Evolutionary conservation across 345 rosid genomes (phyloP).

Genomic region (Euclidium syriacum): DNA sequence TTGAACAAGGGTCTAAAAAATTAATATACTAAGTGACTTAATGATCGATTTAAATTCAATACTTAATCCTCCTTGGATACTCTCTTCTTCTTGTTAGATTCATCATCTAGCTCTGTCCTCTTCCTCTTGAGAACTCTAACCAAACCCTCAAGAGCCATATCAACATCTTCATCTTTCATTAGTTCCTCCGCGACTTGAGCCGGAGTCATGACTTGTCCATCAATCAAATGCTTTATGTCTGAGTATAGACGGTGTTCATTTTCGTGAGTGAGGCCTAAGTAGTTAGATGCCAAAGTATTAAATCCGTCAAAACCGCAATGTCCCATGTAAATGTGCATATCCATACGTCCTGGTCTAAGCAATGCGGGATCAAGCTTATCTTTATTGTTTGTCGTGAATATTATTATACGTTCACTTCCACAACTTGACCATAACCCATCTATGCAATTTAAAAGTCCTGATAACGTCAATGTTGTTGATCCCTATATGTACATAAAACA

Average conservation of each 20-base stretch:
- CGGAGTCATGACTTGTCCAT: conserved; percentile 22
- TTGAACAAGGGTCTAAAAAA: too few relatives aligned
- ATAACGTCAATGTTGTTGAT: conserved; percentile 36
- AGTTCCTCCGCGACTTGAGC: conserved; percentile 42
- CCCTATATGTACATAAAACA: too few relatives aligned
- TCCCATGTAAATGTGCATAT: too few relatives aligned
- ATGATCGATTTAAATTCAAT: too few relatives aligned
- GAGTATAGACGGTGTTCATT: conserved; percentile 18
- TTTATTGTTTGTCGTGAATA: conserved; percentile 55
- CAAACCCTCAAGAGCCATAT: conserved; percentile 34
- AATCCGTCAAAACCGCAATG: too few relatives aligned
- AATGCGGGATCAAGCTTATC: conserved; percentile 54
- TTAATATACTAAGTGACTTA: too few relatives aligned
- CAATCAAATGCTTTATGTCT: conserved; percentile 27
- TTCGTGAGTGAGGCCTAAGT: too few relatives aligned
- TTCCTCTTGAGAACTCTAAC: conserved; percentile 32
- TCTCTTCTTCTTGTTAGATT: too few relatives aligned
- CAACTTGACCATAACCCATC: conserved; percentile 59
- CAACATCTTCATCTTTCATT: conserved; percentile 37
- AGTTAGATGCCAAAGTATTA: too few relatives aligned
- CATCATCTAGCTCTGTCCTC: too few relatives aligned
- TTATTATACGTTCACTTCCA: conserved; percentile 54
- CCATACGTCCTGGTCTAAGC: conserved; percentile 57
- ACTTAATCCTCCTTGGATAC: too few relatives aligned
- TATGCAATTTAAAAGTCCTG: conserved; percentile 50